Percentiles rank a stretch among this genome's conserved stretches.
Conservation (phyloP, 1,284 basidiomycete species). For the Naganishia liquefaciens region DNA sequence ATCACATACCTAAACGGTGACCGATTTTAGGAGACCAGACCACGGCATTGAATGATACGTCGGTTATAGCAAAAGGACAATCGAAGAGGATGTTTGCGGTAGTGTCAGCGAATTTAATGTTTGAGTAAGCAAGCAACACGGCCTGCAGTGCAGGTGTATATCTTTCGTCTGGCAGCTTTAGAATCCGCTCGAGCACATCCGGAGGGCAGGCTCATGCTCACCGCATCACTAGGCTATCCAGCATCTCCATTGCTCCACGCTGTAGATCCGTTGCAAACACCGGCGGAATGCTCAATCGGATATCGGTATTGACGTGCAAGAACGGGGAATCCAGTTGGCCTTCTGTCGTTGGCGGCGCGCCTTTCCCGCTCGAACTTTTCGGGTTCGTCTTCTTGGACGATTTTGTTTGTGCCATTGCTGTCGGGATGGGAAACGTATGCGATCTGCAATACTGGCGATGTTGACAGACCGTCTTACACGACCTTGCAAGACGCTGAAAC, state of each 20-base stretch:
- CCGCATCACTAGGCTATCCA: slow-evolving; percentile 94
- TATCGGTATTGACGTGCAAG: slow-evolving; percentile 64
- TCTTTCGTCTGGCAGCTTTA: slow-evolving; percentile 55
- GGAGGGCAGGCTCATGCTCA: slow-evolving; percentile 52
- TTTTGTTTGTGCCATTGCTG: slow-evolving; percentile 15
- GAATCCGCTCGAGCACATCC: background rate
- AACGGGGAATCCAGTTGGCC: slow-evolving; percentile 56
- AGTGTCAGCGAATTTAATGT: slow-evolving; percentile 68
- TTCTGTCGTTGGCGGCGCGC: background rate
- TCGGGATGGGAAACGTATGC: background rate
- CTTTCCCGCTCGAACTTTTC: background rate
- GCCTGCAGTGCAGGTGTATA: slow-evolving; percentile 85
- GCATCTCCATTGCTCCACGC: slow-evolving; percentile 76
- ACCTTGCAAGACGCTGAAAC: background rate
- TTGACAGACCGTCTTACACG: background rate
- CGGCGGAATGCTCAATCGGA: slow-evolving; percentile 78
- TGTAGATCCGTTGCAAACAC: slow-evolving; percentile 71
- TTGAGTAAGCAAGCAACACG: slow-evolving; percentile 83
- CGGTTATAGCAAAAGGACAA: slow-evolving; percentile 79
- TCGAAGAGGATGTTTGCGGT: slow-evolving; percentile 76
- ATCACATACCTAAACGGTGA: slow-evolving; percentile 71
- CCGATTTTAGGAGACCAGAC: slow-evolving; percentile 88
- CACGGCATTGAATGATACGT: slow-evolving; percentile 76
- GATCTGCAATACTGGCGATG: background rate
- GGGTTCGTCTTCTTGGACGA: slow-evolving; percentile 4